A percentile compares a stretch with the other conserved stretches of the same genome.
Evolutionary conservation across 495 filamentous ascomycete genomes (phyloP).

Genomic region (Xylaria longipes): DNA sequence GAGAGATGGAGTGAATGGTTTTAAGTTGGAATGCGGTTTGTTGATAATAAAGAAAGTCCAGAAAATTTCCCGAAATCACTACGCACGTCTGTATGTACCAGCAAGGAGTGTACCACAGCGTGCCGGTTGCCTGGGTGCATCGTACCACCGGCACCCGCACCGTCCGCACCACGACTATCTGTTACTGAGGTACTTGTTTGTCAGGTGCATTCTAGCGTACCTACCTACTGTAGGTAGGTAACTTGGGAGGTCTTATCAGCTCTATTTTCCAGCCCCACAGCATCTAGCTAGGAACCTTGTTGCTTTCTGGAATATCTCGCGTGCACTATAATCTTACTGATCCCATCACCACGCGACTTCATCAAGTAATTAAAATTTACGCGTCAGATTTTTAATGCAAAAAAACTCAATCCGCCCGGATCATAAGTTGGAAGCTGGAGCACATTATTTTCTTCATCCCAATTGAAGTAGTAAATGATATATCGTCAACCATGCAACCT

Average conservation of each 20-base stretch:
- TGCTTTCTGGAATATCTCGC: neutral
- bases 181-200: neutral
- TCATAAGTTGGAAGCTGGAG: neutral
- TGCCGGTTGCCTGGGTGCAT: conserved; percentile 6
- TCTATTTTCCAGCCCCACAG: conserved; percentile 1
- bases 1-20: neutral
- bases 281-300: neutral
- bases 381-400: neutral
- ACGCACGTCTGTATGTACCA: neutral
- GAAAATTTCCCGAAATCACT: conserved; percentile 11
- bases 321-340: neutral
- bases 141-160: conserved; percentile 14
- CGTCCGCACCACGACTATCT: conserved; percentile 7
- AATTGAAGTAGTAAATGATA: neutral
- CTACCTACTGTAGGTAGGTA: too few species aligned
- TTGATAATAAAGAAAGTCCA: neutral
- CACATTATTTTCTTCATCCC: neutral
- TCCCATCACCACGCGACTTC: conserved; percentile 10
- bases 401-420: neutral
- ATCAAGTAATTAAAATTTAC: neutral
- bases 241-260: neutral
- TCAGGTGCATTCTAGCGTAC: conserved; percentile 5
- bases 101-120: conserved; percentile 1
- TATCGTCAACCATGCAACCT: neutral
- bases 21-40: neutral